These are phyloP conservation scores for Thielaviopsis populi DNA, from an alignment of 2,329 filamentous ascomycete species.

Conservation along the genomic window DNA sequence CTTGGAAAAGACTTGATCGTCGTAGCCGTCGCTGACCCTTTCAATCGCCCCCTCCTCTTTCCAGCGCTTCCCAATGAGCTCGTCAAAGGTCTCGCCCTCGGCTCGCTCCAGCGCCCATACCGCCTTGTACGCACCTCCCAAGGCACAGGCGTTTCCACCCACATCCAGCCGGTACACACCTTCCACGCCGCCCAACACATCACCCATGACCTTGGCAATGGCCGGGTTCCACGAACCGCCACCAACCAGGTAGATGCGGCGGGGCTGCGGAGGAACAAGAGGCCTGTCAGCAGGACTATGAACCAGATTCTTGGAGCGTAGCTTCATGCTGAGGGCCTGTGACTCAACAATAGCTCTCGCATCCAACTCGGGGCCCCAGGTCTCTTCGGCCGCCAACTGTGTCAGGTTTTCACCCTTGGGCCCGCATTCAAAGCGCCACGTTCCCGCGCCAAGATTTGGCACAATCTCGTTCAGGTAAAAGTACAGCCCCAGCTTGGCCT, in stretches of 20 bases:
- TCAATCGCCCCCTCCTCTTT: conserved; percentile 68
- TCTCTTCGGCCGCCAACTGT: conserved; percentile 21
- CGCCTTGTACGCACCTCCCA: conserved; percentile 91
- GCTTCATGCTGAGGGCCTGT: conserved; percentile 80
- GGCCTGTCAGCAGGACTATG: conserved; percentile 29
- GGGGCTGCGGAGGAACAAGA: conserved; percentile 63
- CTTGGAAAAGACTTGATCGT: conserved; percentile 53
- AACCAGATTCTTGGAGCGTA: conserved; percentile 69
- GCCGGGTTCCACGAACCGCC: conserved; percentile 81
- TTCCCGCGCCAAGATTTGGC: conserved; percentile 72
- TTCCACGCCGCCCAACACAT: conserved; percentile 76
- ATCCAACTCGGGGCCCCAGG: conserved; percentile 48
- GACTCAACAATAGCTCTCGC: conserved; percentile 81
- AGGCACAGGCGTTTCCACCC: conserved; percentile 83
- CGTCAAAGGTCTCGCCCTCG: conserved; percentile 65
- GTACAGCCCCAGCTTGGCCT: conserved; percentile 81
- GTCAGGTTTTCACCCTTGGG: conserved; percentile 38
- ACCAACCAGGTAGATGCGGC: conserved; percentile 84
- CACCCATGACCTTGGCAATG: conserved; percentile 69
- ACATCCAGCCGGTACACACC: conserved; percentile 90
- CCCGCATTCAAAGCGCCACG: conserved; percentile 61
- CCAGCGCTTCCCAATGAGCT: conserved; percentile 73
- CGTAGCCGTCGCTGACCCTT: conserved; percentile 70
- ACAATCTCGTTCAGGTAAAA: conserved; percentile 94
- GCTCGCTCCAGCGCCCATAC: conserved; percentile 72